Conservation (phyloP, 2,329 filamentous ascomycete species). For the Botrytis squamosa region DNA sequence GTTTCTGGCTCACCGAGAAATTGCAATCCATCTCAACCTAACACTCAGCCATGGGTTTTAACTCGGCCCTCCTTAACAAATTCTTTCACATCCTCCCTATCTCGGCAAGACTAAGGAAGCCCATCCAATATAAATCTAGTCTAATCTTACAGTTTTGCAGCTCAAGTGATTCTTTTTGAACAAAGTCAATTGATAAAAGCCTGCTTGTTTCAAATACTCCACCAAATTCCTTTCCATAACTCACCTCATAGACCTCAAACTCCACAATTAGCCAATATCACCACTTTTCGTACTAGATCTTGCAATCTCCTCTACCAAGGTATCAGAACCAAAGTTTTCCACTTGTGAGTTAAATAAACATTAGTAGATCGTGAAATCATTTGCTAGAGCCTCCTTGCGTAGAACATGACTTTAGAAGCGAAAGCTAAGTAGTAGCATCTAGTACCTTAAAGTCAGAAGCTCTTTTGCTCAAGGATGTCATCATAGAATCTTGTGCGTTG, state of each 20-base stretch:
- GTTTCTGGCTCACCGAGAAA: no score
- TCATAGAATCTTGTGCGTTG: no score
- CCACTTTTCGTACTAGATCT: no score
- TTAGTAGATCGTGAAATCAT: rapidly evolving
- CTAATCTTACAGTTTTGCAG: neutral
- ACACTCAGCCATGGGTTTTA: no score
- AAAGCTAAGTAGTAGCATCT: neutral
- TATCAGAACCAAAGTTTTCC: no score
- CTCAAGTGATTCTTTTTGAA: neutral
- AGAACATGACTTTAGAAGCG: neutral
- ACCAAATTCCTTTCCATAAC: neutral
- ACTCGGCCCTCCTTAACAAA: neutral
- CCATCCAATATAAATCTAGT: neutral
- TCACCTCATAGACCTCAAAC: neutral
- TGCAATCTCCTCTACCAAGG: neutral
- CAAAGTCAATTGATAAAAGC: neutral
- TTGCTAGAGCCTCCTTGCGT: rapidly evolving
- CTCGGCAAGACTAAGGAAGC: neutral
- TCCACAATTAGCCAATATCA: neutral
- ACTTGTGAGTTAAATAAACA: neutral
- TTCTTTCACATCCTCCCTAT: neutral
- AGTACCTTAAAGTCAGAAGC: neutral
- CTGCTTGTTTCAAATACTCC: no score
- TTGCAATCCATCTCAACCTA: no score
- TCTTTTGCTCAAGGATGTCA: neutral